phyloP scores from a whole-genome alignment of 371 early-diverging fungal genomes.

The Spraguea lophii region DNA sequence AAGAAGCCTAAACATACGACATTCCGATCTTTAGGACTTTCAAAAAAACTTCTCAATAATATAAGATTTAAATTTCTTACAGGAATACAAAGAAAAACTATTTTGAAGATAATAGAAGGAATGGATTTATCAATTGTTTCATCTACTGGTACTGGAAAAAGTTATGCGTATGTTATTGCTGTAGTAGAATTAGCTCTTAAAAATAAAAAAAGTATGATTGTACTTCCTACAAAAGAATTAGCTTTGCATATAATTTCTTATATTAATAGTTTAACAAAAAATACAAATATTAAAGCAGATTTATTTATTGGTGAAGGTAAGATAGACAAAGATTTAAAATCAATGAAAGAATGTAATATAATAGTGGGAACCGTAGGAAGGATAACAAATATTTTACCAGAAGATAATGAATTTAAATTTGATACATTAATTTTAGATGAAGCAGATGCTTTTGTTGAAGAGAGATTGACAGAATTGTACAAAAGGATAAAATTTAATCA shows the following conservation, averaged over 20 bases:
- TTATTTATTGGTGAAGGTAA: slow-evolving; percentile 6
- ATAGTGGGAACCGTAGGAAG: slow-evolving; percentile 9
- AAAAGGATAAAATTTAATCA: no score
- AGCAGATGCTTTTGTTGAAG: not conserved
- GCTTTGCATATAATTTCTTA: slow-evolving; percentile 24
- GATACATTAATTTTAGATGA: not conserved
- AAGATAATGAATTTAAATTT: not conserved
- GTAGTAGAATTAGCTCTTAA: slow-evolving; percentile 55
- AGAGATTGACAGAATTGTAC: no score
- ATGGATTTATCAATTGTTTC: slow-evolving; percentile 82
- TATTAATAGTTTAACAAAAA: slow-evolving; percentile 19
- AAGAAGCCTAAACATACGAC: no score
- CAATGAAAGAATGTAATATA: slow-evolving; percentile 9
- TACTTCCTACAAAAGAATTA: slow-evolving; percentile 44
- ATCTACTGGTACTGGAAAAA: slow-evolving; percentile 94
- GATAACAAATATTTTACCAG: slow-evolving; percentile 1
- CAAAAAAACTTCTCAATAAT: no score
- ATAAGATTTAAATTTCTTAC: no score
- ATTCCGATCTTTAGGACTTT: no score
- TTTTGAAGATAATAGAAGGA: no score
- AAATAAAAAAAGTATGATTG: slow-evolving; percentile 31
- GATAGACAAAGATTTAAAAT: not conserved
- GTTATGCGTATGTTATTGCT: slow-evolving; percentile 78
- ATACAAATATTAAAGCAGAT: slow-evolving; percentile 5
- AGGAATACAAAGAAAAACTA: no score